Conservation (phyloP, 345 rosid genomes). For the Salix suchowensis region DNA sequence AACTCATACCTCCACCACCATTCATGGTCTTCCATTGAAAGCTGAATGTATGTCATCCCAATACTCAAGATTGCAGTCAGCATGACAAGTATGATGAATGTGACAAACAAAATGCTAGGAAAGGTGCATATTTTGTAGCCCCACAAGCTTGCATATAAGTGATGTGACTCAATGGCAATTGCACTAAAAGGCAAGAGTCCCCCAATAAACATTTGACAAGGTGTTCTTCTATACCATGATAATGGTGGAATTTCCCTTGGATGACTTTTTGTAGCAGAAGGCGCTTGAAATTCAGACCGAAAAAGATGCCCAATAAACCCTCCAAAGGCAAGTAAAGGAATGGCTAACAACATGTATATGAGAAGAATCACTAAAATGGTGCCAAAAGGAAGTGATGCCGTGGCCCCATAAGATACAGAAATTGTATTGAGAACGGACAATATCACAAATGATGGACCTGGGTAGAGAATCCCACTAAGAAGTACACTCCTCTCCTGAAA, state of each 20-base stretch:
- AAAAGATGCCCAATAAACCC: constrained; percentile 55
- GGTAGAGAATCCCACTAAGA: constrained; percentile 57
- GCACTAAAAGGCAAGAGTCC: constrained; percentile 74
- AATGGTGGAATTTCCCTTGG: constrained; percentile 57
- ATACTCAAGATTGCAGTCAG: constrained; percentile 54
- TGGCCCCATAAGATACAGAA: constrained; percentile 64
- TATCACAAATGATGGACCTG: constrained; percentile 49
- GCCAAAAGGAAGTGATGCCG: constrained; percentile 77
- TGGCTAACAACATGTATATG: constrained; percentile 35
- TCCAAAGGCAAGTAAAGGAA: constrained; percentile 73
- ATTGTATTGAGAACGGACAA: constrained; percentile 51
- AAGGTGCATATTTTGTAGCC: constrained; percentile 62
- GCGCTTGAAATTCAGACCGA: constrained; percentile 58
- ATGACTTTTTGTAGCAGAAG: constrained; percentile 46
- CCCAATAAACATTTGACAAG: constrained; percentile 61
- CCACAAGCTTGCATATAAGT: constrained; percentile 67
- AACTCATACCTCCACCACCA: constrained; percentile 96
- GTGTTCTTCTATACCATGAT: constrained; percentile 62
- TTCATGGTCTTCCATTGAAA: constrained; percentile 72
- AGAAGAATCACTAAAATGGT: constrained; percentile 57
- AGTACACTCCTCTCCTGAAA: constrained; percentile 63
- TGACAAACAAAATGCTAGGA: constrained; percentile 53
- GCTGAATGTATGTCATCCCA: constrained; percentile 75
- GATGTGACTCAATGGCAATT: constrained; percentile 62
- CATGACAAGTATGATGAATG: constrained; percentile 50